Percentiles rank a stretch among this genome's conserved stretches.
Evolutionary conservation across 768 basidiomycete species (phyloP).

Genomic region (Daedalea quercina): DNA sequence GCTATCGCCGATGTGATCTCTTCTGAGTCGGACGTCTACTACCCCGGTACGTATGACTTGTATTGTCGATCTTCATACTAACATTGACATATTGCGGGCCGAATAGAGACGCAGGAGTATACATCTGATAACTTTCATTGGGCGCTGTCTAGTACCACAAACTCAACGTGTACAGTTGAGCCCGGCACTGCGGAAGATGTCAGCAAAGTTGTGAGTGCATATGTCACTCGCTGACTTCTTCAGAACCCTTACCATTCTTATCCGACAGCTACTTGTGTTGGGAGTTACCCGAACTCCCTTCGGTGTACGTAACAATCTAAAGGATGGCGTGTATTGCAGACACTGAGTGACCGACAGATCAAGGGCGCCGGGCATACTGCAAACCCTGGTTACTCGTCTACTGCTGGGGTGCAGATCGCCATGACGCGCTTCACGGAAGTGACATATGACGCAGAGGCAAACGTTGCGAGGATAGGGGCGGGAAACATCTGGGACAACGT

Average conservation of each 20-base stretch:
- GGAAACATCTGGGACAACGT: constrained; percentile 26
- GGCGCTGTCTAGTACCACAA: background rate
- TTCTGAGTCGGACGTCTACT: background rate
- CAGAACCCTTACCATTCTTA: background rate
- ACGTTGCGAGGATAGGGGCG: background rate
- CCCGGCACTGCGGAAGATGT: background rate
- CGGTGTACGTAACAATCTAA: constrained; percentile 33
- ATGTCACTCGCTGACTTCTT: background rate
- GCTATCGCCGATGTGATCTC: background rate
- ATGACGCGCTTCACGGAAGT: constrained; percentile 8
- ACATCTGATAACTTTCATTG: background rate
- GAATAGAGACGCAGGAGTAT: background rate
- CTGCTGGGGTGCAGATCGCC: constrained; percentile 20
- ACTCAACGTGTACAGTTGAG: background rate
- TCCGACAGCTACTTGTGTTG: constrained; percentile 39
- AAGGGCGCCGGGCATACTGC: constrained; percentile 21
- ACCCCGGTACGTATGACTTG: background rate
- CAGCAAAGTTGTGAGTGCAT: background rate
- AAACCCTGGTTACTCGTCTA: constrained; percentile 22
- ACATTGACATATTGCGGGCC: constrained; percentile 17
- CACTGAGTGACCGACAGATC: constrained; percentile 7
- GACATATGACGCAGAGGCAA: background rate
- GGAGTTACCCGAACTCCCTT: constrained; percentile 41
- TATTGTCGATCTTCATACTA: background rate
- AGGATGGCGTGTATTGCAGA: background rate